Conservation (phyloP, 2,329 filamentous ascomycete genomes). For the Cadophora gregata region DNA sequence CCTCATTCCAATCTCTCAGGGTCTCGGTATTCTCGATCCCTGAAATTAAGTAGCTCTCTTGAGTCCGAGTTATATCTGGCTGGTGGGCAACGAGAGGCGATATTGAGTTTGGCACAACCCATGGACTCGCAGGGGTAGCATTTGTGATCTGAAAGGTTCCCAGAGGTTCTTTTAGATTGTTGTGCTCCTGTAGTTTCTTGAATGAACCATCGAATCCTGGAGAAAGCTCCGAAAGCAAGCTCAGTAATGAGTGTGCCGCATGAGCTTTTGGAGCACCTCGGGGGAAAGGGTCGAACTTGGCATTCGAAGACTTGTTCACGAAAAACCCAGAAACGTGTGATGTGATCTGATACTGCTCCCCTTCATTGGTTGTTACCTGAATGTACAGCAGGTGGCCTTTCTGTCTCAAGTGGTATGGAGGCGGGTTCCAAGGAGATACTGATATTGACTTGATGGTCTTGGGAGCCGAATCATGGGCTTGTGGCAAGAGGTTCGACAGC, state of each 20-base stretch:
- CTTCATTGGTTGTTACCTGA: constrained; percentile 87
- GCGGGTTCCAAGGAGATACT: constrained; percentile 94
- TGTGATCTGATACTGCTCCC: constrained; percentile 93
- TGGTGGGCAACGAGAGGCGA: constrained; percentile 73
- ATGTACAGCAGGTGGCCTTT: constrained; percentile 94
- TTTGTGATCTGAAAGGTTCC: constrained; percentile 97
- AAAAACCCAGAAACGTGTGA: constrained; percentile 94
- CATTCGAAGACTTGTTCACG: constrained; percentile 94
- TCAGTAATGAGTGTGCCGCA: constrained; percentile 84
- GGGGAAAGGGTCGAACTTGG: constrained; percentile 91
- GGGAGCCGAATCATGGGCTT: constrained; percentile 69
- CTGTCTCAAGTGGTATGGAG: constrained; percentile 87
- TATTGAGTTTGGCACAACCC: constrained; percentile 77
- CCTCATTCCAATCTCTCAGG: constrained; percentile 97
- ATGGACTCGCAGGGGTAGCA: constrained; percentile 88
- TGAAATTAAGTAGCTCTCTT: constrained; percentile 89
- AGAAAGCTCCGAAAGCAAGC: constrained; percentile 78
- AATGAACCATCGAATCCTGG: constrained; percentile 82
- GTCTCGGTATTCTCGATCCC: constrained; percentile 95
- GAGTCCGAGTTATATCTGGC: constrained; percentile 84
- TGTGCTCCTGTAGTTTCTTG: constrained; percentile 79
- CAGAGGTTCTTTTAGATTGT: constrained; percentile 84
- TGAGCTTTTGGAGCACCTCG: constrained; percentile 78
- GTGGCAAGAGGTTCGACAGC: constrained; percentile 74
- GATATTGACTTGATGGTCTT: constrained; percentile 91